These are phyloP conservation scores for Aquilaria agallochum DNA, from an alignment of 441 rosid genomes.

Conservation along the genomic window DNA sequence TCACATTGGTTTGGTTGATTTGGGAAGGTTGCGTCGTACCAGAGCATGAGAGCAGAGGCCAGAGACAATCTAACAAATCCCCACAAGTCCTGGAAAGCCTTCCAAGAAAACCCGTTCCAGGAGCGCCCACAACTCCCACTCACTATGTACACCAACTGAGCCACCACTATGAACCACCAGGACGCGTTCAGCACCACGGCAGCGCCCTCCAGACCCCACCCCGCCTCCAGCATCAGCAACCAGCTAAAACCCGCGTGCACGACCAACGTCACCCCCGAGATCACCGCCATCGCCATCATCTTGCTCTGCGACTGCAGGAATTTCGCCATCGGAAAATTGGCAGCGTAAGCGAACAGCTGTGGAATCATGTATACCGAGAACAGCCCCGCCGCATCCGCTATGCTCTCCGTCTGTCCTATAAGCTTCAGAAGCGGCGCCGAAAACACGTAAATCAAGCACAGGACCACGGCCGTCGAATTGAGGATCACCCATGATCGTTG, in stretches of 20 bases:
- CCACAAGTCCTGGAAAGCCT: conserved; percentile 51
- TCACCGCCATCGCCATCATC: conserved; percentile 44
- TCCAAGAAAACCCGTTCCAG: conserved; percentile 51
- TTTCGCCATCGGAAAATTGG: conserved; percentile 47
- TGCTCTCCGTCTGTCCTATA: conserved; percentile 40
- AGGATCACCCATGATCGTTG: conserved; percentile 48
- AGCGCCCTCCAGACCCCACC: conserved; percentile 36
- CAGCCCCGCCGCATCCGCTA: conserved; percentile 35
- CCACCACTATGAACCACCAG: conserved; percentile 37
- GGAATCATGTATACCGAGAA: conserved; percentile 45
- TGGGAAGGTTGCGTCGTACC: conserved; percentile 21
- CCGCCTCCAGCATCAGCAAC: conserved; percentile 23
- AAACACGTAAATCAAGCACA: conserved; percentile 35
- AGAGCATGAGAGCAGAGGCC: conserved; percentile 60
- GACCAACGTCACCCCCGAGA: conserved; percentile 34
- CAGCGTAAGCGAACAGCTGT: conserved; percentile 43
- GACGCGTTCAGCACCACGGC: conserved; percentile 33
- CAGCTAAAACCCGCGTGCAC: conserved; percentile 33
- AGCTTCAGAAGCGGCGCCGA: conserved; percentile 28
- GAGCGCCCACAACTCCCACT: conserved; percentile 39
- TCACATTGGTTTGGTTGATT: too few species aligned
- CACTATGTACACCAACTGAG: conserved; percentile 40
- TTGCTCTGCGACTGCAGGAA: conserved; percentile 52
- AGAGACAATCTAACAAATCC: conserved; percentile 45
- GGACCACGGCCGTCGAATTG: conserved; percentile 31